Evolutionary conservation across 176 grass and related monocot genomes (phyloP).

Genomic region (Chloris gayana): DNA sequence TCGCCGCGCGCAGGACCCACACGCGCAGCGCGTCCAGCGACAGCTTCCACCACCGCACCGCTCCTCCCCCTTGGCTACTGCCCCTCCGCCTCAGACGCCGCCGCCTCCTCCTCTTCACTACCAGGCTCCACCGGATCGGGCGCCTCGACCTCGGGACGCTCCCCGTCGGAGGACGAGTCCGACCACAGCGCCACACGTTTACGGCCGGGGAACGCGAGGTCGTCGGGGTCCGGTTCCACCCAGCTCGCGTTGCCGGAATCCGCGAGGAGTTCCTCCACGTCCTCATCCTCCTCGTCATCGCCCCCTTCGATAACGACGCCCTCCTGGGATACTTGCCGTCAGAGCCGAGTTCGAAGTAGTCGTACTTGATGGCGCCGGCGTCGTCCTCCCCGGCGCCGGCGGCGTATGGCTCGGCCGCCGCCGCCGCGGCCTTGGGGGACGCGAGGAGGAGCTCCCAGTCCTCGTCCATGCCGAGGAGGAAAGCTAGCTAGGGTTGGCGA

Average conservation of each 20-base stretch:
- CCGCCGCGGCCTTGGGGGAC: slow-evolving; percentile 27
- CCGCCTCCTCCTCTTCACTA: not conserved
- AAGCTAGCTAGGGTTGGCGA: slow-evolving; percentile 5
- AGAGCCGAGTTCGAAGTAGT: slow-evolving; percentile 81
- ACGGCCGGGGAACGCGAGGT: slow-evolving; percentile 53
- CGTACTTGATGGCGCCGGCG: slow-evolving; percentile 75
- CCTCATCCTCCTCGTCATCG: slow-evolving; percentile 8
- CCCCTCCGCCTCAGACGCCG: slow-evolving; percentile 8
- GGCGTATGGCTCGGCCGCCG: not conserved
- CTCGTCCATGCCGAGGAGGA: slow-evolving; percentile 50
- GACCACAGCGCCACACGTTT: slow-evolving; percentile 64
- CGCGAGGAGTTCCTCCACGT: slow-evolving; percentile 37
- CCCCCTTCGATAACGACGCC: slow-evolving; percentile 21
- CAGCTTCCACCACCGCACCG: slow-evolving; percentile 75
- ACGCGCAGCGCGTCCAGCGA: slow-evolving; percentile 68
- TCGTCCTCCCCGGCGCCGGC: slow-evolving; percentile 34
- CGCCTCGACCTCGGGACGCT: slow-evolving; percentile 36
- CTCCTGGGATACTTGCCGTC: slow-evolving; percentile 50
- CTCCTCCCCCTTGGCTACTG: slow-evolving; percentile 41
- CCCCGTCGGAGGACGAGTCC: slow-evolving; percentile 67
- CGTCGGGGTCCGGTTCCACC: slow-evolving; percentile 77
- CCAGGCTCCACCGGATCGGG: slow-evolving; percentile 27
- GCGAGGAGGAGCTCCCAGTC: slow-evolving; percentile 79
- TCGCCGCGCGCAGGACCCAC: slow-evolving; percentile 55
- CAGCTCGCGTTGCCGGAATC: slow-evolving; percentile 59